Conservation (phyloP, 2,329 filamentous ascomycete species). For the Hypoxylon sp. region DNA sequence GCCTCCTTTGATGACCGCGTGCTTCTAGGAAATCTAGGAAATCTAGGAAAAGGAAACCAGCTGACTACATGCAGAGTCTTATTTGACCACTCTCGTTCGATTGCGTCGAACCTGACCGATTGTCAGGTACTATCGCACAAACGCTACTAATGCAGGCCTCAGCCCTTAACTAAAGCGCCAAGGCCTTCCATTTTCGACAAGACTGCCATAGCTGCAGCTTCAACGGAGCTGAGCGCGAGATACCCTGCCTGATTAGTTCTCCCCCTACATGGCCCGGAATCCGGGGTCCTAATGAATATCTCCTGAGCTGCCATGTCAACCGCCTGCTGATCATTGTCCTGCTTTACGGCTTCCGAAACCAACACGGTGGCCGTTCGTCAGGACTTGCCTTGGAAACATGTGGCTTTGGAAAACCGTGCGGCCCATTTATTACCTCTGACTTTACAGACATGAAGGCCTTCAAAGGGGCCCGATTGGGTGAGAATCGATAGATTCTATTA, state of each 20-base stretch:
- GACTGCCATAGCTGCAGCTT: constrained; percentile 12
- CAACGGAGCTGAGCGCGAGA: constrained; percentile 22
- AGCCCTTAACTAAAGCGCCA: constrained; percentile 28
- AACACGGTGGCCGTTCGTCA: not conserved
- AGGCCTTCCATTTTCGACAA: constrained; percentile 22
- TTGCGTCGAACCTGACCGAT: constrained; percentile 9
- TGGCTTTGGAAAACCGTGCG: not conserved
- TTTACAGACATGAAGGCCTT: constrained; percentile 2
- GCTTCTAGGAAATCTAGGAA: no score
- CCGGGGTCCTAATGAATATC: constrained; percentile 19
- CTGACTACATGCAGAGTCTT: constrained; percentile 17
- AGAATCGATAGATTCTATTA: constrained; percentile 20
- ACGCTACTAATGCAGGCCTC: constrained; percentile 26
- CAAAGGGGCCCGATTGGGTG: constrained; percentile 28
- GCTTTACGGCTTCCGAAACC: not conserved
- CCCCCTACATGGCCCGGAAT: constrained; percentile 29
- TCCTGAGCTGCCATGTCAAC: constrained; percentile 8
- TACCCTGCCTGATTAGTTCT: constrained; percentile 16
- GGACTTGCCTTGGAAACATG: not conserved
- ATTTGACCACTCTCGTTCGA: constrained; percentile 1
- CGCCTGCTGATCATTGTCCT: constrained; percentile 2
- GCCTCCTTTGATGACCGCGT: not conserved
- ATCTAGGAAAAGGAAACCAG: no score
- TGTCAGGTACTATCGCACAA: constrained; percentile 30
- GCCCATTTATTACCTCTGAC: constrained; percentile 1